Evolutionary conservation across 768 basidiomycete species (phyloP).

Genomic region (Kwoniella bestiolae): DNA sequence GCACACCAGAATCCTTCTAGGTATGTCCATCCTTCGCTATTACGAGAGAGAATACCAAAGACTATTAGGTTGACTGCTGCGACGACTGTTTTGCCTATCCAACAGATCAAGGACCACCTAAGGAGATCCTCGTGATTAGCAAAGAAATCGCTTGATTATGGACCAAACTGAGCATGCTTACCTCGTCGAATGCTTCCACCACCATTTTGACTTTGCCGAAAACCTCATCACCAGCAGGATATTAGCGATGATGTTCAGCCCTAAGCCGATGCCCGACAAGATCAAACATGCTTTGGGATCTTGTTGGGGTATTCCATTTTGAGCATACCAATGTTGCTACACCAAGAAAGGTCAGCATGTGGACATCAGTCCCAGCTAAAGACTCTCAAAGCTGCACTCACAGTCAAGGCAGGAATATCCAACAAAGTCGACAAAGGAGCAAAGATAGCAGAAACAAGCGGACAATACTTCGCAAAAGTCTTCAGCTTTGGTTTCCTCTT

Average conservation of each 20-base stretch:
- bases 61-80: slow-evolving; percentile 51
- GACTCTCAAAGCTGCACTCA: slow-evolving; percentile 21
- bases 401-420: slow-evolving; percentile 58
- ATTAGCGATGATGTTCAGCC: slow-evolving; percentile 56
- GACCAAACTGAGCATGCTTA: too few species aligned
- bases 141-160: too few species aligned
- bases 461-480: slow-evolving; percentile 43
- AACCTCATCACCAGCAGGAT: slow-evolving; percentile 56
- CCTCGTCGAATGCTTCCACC: slow-evolving; percentile 44
- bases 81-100: slow-evolving; percentile 56
- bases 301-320: slow-evolving; percentile 37
- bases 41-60: slow-evolving; percentile 42
- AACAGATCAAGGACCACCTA: slow-evolving; percentile 46
- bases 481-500: slow-evolving; percentile 6
- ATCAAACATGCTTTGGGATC: slow-evolving; percentile 49
- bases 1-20: slow-evolving; percentile 51
- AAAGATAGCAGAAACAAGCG: slow-evolving; percentile 55
- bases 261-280: slow-evolving; percentile 49
- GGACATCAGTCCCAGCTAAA: background rate
- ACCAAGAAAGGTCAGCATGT: background rate
- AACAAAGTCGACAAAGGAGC: slow-evolving; percentile 58
- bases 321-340: slow-evolving; percentile 54
- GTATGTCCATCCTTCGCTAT: slow-evolving; percentile 34
- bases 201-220: slow-evolving; percentile 34
- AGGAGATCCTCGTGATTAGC: too few species aligned